Base-by-base conservation (phyloP, 495 filamentous ascomycete species). In the Neurospora cerealis region DNA sequence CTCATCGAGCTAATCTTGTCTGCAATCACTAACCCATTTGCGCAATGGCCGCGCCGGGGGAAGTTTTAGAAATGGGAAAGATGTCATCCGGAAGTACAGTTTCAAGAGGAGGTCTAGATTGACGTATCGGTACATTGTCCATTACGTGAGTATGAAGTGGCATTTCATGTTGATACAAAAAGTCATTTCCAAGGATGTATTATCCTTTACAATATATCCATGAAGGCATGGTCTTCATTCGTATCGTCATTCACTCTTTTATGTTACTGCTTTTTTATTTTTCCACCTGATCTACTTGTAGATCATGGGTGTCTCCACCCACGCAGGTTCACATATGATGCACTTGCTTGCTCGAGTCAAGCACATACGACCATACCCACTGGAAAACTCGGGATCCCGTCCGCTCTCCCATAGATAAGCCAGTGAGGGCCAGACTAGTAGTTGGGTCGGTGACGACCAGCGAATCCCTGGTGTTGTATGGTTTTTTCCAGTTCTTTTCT, bases 381-480 rank as follows among this genome's bases (percentile, higher is more conserved):
- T 46, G 42, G 42, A 46, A 46, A 46, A 46, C 42, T 42, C 37
- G 37, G 37, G 37, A 38, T 38, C 37, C 37, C 37, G 37, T 38
- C 37, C 37, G 37, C 37, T 38, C 9, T 38, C 37, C 37, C 37
- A 38, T 38, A 38, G 37, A 38, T 38, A 38, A 38, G 37, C 37
- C 9, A 38, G 37, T 38, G 37, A 38, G 37, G 37, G 75, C 41
- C 74, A 36, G 77, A 80, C 72, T 76, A 81, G 79, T 81, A 80
- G 73, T 79, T 74, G 71, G 70, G 79, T 80, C 74, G 79, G 75
- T 79, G 79, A 80, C 77, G 77, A 81, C 72, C 72, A 74, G 79
- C 73, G 77, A 81, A 81, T 77, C 17, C 79, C 75, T 48, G 75
- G 76, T 81, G 79, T 75, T 79, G 79, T 78, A 81, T 81, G 79